A percentile compares a stretch with the other conserved stretches of the same genome.
Evolutionary conservation across 495 filamentous ascomycete genomes (phyloP).

Genomic region (Xylaria cubensis): DNA sequence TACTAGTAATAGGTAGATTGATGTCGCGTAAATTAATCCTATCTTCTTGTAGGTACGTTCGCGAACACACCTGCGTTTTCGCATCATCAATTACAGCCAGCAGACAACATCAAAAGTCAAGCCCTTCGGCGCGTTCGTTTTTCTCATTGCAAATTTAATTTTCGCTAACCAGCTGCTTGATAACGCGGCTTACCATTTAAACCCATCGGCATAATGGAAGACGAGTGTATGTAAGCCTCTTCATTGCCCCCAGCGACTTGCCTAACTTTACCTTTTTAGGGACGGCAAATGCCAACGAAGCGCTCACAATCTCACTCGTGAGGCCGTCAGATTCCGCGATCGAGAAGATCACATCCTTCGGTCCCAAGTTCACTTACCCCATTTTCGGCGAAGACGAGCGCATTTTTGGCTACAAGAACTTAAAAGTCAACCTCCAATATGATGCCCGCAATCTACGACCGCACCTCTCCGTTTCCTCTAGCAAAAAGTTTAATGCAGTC

Average conservation of each 20-base stretch:
- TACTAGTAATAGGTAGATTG: neutral
- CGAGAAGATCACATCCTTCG: slow-evolving; percentile 70
- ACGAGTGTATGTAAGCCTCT: slow-evolving; percentile 54
- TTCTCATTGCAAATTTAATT: neutral
- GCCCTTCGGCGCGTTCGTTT: neutral
- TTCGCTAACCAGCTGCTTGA: neutral
- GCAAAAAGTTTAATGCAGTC: slow-evolving; percentile 74
- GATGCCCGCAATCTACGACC: slow-evolving; percentile 83
- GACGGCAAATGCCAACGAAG: slow-evolving; percentile 77
- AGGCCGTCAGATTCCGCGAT: slow-evolving; percentile 61
- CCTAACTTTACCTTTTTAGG: slow-evolving; percentile 55
- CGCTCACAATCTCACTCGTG: slow-evolving; percentile 72
- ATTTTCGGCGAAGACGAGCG: slow-evolving; percentile 91
- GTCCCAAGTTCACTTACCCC: slow-evolving; percentile 86
- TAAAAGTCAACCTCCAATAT: slow-evolving; percentile 78
- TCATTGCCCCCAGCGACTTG: neutral
- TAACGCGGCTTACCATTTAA: neutral
- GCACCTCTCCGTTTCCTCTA: slow-evolving; percentile 71
- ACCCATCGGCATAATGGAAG: slow-evolving; percentile 42
- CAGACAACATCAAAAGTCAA: neutral
- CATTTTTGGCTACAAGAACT: slow-evolving; percentile 86
- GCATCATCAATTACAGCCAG: neutral
- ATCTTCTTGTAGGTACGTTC: neutral
- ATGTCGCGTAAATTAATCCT: slow-evolving; percentile 16
- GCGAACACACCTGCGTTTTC: neutral